These are phyloP conservation scores for Fusarium lateritium DNA, from an alignment of 2,329 filamentous ascomycete genomes.

Conservation along the genomic window DNA sequence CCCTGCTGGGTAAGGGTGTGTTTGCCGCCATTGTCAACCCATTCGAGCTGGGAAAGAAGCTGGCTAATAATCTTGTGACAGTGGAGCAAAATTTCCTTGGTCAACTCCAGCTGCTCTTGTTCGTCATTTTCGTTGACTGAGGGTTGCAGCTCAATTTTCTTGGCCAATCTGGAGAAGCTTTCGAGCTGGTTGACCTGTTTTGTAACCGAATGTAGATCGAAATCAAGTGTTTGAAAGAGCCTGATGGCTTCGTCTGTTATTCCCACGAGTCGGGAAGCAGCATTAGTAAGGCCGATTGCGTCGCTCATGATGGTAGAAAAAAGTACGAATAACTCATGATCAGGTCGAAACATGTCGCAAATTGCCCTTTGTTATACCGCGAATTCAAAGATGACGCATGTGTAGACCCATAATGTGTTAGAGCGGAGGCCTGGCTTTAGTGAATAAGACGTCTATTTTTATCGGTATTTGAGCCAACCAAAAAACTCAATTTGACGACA, in stretches of 20 bases:
- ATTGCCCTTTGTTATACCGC: background rate
- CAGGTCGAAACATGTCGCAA: background rate
- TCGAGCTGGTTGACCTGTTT: background rate
- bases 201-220: background rate
- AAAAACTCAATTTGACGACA: background rate
- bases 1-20: background rate
- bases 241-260: constrained; percentile 14
- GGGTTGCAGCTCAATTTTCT: background rate
- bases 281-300: background rate
- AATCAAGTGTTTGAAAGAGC: constrained; percentile 11
- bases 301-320: background rate
- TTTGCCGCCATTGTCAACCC: background rate
- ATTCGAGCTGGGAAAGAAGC: constrained; percentile 1
- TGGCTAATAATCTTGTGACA: background rate
- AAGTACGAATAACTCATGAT: background rate
- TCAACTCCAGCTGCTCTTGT: background rate
- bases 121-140: background rate
- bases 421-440: too few relatives aligned
- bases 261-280: constrained; percentile 13
- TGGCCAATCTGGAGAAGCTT: background rate
- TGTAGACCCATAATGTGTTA: background rate
- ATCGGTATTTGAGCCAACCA: constrained; percentile 1
- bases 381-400: background rate
- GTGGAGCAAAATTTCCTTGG: background rate
- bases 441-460: constrained; percentile 9